These are phyloP conservation scores for Triticum turgidum DNA, from an alignment of 176 grass and related monocot genomes.

Conservation along the genomic window DNA sequence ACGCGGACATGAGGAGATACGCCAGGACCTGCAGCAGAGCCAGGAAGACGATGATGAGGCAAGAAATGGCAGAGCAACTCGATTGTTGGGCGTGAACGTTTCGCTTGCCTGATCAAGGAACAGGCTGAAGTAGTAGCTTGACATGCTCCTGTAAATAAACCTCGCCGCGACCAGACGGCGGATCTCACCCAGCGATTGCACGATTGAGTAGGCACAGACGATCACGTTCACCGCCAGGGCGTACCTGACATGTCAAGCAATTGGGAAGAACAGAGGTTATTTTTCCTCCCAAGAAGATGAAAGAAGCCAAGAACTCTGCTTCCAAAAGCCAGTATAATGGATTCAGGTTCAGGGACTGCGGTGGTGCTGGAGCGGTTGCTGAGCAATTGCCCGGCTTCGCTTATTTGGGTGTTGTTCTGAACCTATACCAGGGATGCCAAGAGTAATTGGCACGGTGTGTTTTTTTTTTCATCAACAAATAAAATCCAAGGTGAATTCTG, in stretches of 20 bases:
- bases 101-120: constrained; percentile 68
- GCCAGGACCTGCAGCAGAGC: constrained; percentile 61
- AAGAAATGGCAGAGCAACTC: not conserved
- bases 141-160: constrained; percentile 35
- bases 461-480: not conserved
- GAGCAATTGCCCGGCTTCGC: not conserved
- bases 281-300: not conserved
- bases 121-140: constrained; percentile 66
- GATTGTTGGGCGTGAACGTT: not conserved
- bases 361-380: not conserved
- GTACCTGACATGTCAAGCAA: constrained; percentile 43
- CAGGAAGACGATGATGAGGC: not conserved
- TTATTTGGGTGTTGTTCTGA: not conserved
- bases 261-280: not conserved
- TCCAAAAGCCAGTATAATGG: not conserved
- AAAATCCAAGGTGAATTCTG: not conserved
- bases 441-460: too few relatives aligned
- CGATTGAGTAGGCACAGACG: constrained; percentile 65
- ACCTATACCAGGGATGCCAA: not conserved
- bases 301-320: not conserved
- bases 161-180: constrained; percentile 26
- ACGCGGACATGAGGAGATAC: constrained; percentile 87
- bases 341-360: not conserved
- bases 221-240: constrained; percentile 68
- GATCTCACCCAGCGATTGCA: constrained; percentile 48